Conservation (phyloP, 768 basidiomycete species). For the Rhodotorula toruloides region DNA sequence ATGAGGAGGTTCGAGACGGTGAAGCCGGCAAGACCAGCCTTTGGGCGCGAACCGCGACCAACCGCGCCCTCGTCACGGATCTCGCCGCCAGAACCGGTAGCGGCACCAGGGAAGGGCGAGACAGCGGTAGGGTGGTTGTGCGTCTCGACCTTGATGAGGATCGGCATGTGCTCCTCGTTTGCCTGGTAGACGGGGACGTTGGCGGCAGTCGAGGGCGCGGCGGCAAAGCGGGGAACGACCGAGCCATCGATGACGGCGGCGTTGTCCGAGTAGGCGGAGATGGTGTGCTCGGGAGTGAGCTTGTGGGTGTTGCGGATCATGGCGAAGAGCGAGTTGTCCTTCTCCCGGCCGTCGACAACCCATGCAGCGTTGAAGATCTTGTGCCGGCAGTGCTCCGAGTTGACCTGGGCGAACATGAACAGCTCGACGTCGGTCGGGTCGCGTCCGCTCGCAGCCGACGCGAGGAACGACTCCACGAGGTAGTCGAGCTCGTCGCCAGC, state of each 20-base stretch:
- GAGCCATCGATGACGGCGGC: conserved; percentile 87
- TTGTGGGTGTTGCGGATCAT: conserved; percentile 97
- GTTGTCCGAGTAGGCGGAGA: conserved; percentile 97
- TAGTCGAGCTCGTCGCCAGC: conserved; percentile 86
- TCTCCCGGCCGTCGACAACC: conserved; percentile 68
- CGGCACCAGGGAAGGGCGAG: conserved; percentile 96
- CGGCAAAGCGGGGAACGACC: conserved; percentile 65
- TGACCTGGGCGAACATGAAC: conserved; percentile 99
- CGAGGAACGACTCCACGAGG: conserved; percentile 77
- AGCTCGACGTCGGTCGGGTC: conserved; percentile 95
- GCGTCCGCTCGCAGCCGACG: conserved; percentile 50
- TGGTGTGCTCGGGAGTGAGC: conserved; percentile 66
- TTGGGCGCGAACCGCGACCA: conserved; percentile 89
- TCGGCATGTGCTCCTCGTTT: conserved; percentile 66
- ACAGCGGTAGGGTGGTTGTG: conserved; percentile 99
- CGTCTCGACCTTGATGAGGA: conserved; percentile 96
- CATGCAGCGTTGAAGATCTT: conserved; percentile 99
- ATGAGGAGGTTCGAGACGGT: conserved; percentile 90
- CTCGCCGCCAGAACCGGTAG: conserved; percentile 96
- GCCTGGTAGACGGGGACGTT: conserved; percentile 55
- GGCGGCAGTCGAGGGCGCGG: conserved; percentile 40
- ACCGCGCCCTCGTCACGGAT: conserved; percentile 97
- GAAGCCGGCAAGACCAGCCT: conserved; percentile 88
- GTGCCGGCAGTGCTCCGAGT: conserved; percentile 99
- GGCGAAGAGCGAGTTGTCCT: conserved; percentile 74